phyloP scores from a whole-genome alignment of 2,329 filamentous ascomycete genomes.

The Atkinsonella hypoxylon region DNA sequence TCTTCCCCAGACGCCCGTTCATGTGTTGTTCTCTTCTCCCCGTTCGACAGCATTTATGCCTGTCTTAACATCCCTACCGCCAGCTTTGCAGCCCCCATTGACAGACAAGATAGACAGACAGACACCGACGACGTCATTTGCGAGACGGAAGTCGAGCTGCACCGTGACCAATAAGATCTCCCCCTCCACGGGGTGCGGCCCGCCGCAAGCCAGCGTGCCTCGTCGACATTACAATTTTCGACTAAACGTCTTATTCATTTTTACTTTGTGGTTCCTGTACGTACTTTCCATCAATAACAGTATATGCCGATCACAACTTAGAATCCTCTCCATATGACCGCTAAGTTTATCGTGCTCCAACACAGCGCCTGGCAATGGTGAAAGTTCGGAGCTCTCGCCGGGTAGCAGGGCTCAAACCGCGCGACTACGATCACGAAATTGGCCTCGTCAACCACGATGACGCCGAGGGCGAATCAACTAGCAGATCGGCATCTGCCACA shows the following conservation, averaged over 20 bases:
- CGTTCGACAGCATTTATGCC: neutral
- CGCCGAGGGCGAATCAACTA: constrained; percentile 10
- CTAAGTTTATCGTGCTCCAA: constrained; percentile 11
- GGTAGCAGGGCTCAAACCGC: constrained; percentile 40
- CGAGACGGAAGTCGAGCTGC: neutral
- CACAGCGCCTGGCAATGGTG: constrained; percentile 15
- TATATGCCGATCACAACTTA: neutral
- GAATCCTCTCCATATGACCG: neutral
- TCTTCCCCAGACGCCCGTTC: too few relatives aligned
- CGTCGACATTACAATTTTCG: neutral
- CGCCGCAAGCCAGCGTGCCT: neutral
- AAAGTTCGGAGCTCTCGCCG: constrained; percentile 40
- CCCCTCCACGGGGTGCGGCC: neutral
- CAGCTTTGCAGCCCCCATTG: neutral
- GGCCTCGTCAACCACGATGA: constrained; percentile 47
- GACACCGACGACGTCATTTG: neutral
- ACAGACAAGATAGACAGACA: too few relatives aligned
- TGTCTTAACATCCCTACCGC: neutral
- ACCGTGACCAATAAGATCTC: neutral
- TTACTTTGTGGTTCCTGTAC: neutral
- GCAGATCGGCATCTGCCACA: constrained; percentile 7
- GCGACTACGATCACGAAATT: constrained; percentile 62
- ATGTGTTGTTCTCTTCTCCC: too few relatives aligned
- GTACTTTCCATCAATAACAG: neutral
- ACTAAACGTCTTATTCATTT: neutral